Conservation (phyloP, 2,329 filamentous ascomycete genomes). For the Colletotrichum simmondsii region DNA sequence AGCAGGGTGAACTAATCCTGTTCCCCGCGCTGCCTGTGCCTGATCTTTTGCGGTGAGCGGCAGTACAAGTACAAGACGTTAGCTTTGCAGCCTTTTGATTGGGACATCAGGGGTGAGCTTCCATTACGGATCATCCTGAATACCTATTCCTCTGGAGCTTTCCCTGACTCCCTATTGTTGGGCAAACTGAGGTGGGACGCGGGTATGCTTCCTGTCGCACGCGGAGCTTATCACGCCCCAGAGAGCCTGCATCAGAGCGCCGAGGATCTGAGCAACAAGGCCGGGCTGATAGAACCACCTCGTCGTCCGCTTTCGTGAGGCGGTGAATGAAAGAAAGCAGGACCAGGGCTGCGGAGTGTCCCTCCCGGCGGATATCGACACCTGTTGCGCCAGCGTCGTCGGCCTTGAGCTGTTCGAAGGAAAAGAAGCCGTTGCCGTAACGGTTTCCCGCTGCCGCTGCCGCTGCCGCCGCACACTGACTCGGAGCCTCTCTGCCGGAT, state of each 20-base stretch:
- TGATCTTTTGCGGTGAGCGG: constrained; percentile 30
- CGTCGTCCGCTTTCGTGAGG: constrained; percentile 19
- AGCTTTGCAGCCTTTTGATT: constrained; percentile 15
- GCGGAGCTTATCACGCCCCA: constrained; percentile 32
- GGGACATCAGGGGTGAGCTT: constrained; percentile 1
- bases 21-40: constrained; percentile 27
- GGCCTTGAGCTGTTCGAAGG: not conserved
- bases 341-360: constrained; percentile 17
- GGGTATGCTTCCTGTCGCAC: constrained; percentile 31
- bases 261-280: constrained; percentile 28
- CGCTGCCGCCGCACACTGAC: constrained; percentile 10
- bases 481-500: constrained; percentile 4
- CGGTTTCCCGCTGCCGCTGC: not conserved
- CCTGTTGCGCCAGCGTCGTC: constrained; percentile 8
- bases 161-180: constrained; percentile 4
- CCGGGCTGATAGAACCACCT: constrained; percentile 18
- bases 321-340: constrained; percentile 23
- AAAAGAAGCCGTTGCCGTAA: not conserved
- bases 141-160: constrained; percentile 1
- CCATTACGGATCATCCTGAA: constrained; percentile 13
- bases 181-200: constrained; percentile 18
- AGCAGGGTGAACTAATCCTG: constrained; percentile 5
- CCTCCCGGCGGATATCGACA: constrained; percentile 20
- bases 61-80: constrained; percentile 9
- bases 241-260: constrained; percentile 29